Percentiles rank a stretch among this genome's conserved stretches.
phyloP scores from a whole-genome alignment of 2,329 filamentous ascomycete species.

The Alternaria sp. region DNA sequence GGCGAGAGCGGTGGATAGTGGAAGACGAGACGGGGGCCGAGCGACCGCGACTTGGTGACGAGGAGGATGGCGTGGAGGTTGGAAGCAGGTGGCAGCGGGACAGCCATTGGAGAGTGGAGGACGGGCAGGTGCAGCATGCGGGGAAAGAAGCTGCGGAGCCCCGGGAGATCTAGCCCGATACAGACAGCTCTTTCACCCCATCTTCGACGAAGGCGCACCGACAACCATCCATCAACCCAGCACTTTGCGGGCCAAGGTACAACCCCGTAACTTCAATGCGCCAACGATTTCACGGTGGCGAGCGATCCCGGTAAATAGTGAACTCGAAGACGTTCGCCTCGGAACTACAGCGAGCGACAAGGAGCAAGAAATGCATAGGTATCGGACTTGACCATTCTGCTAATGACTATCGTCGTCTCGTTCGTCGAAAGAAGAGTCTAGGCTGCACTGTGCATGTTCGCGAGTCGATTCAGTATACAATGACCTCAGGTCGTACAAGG shows the following conservation, averaged over 20 bases:
- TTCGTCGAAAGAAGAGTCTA: background rate
- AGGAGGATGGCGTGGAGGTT: slow-evolving; percentile 51
- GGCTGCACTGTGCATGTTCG: background rate
- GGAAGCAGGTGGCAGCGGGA: slow-evolving; percentile 43
- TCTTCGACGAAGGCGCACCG: no score
- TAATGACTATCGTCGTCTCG: background rate
- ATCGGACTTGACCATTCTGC: background rate
- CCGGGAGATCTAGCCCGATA: slow-evolving; percentile 28
- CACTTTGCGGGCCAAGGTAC: no score
- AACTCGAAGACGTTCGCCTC: no score
- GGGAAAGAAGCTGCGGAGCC: slow-evolving; percentile 11
- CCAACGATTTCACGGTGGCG: no score
- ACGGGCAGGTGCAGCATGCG: slow-evolving; percentile 3
- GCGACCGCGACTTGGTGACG: slow-evolving; percentile 48
- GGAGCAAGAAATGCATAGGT: background rate
- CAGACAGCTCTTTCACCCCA: background rate
- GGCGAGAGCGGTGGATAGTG: slow-evolving; percentile 51
- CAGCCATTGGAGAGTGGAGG: slow-evolving; percentile 28
- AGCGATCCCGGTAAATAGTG: no score
- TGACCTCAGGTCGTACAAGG: background rate
- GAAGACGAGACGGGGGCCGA: slow-evolving; percentile 50
- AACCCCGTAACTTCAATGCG: no score
- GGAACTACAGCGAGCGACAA: background rate
- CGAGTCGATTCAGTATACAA: background rate
- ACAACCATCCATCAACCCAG: background rate